Evolutionary conservation across 768 basidiomycete genomes (phyloP), one percentile per base, ranked within the genome.

Genomic region (Pleurotus tuoliensis): DNA sequence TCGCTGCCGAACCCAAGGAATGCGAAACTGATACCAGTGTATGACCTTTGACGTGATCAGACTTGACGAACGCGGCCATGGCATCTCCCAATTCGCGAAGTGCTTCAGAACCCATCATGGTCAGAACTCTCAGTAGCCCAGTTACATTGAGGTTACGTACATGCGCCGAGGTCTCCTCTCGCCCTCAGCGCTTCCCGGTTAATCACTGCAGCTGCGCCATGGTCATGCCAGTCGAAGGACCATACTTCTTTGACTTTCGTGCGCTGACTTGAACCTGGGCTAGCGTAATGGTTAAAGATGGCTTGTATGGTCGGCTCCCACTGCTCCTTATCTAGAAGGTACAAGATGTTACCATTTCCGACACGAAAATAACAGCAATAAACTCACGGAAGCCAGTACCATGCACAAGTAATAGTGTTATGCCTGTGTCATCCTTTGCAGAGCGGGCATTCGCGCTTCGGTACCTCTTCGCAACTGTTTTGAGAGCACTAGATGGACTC

Each of bases 161-260:
- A 74, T 38, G 76, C 71, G 45, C 70, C 69, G 25, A 70, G 64
- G 13, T 65, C 59, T 9, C 73, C 70, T 2, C 53, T 18, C 2
- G 47, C 41, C 47, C 64, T 59, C 38, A 81, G 59, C 0, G 64
- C 55, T 5, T 67, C 67, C 4, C 60, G 63, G 59, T 82, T 82
- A n/a, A 80, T 61, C 0, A 77, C 58, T 12, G 76, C 79, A 7
- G 78, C 71, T 38, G 79, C 77, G 16, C 81, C 80, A 45, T 79
- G 77, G 30, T 71, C 80, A 54, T 76, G 78, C 73, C 76, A 77
- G 62, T 82, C 81, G 54, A 81, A 74, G 0, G 76, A 67, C 77
- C 78, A 81, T 1, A 74, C 76, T 58, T 82, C 79, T 2, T 72
- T 70, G 25, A 82, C 65, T 15, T 39, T 13, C 22, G 18, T n/a